Evolutionary conservation across 169 alveolate genomes (phyloP), one percentile per base, ranked within the genome.

Genomic region (Cardiosporidium cionae): DNA sequence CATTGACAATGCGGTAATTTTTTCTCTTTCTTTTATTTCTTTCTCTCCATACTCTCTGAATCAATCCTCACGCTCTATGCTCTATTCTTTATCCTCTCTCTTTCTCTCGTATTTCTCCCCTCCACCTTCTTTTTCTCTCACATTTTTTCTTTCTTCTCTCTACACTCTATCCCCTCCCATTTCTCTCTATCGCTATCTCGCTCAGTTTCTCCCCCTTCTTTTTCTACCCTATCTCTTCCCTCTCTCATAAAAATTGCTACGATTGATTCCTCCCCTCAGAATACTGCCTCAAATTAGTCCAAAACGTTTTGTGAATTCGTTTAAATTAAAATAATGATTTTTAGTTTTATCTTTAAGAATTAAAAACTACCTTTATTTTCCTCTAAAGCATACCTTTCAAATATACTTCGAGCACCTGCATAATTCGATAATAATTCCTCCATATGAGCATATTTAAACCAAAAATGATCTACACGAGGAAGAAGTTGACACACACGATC

Each of bases 391-490:
- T 16, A 44, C 58, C 84, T 82, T 66, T 94, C 94, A 82, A 89
- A 94, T 1, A 95, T 92, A 70, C 89, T 89, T 63, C 99, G 84
- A 0, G 96, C 96, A 32, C 95, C 96, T 29, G 94, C 90, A 86
- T 92, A 96, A 86, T 97, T 94, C 32, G 98, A 96, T 27, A 97
- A 89, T 66, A 95, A 87, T 81, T 96, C 99, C 83, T 97, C 99
- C 97, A 97, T 92, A 78, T 95, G 98, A 36, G 98, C 95, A 91
- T 96, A 97, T 72, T 96, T 97, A 74, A 84, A 87, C 99, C 99
- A 97, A 81, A 96, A 96, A 79, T 96, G 94, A 79, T 97, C 99
- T 33, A 92, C 94, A 78, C 98, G 88, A 2, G 99, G 99, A 62
- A 96, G 88, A 52, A 91, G 88, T 72, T 92, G 90, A 64, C 94